Conservation (phyloP, 2,329 filamentous ascomycete species). For the Penicillium hordei region DNA sequence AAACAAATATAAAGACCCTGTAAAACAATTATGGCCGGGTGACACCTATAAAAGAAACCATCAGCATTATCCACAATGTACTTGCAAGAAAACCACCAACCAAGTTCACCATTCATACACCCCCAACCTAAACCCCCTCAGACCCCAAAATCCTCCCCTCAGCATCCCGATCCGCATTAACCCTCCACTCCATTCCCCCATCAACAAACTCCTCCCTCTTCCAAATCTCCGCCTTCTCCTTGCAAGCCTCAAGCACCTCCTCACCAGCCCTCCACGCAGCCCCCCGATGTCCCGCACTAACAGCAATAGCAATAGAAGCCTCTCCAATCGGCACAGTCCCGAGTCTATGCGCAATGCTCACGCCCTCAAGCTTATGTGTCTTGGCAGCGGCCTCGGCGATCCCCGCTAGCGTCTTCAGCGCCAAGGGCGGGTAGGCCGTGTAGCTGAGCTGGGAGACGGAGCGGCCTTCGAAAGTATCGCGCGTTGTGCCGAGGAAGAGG, state of each 20-base stretch:
- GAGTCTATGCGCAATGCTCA: slow-evolving; percentile 80
- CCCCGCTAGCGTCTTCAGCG: slow-evolving; percentile 40
- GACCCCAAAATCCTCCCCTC: slow-evolving; percentile 39
- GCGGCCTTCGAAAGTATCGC: slow-evolving; percentile 44
- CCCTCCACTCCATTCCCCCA: slow-evolving; percentile 75
- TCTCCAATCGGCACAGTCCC: slow-evolving; percentile 86
- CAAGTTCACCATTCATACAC: not conserved
- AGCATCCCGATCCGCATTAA: slow-evolving; percentile 72
- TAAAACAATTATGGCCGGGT: not conserved
- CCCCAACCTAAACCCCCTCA: not conserved
- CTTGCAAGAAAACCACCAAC: not conserved
- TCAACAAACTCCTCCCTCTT: slow-evolving; percentile 85
- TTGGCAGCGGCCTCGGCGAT: slow-evolving; percentile 51
- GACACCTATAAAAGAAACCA: not conserved
- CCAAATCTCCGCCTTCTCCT: slow-evolving; percentile 89
- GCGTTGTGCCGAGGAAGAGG: slow-evolving; percentile 49
- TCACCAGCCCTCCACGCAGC: slow-evolving; percentile 87
- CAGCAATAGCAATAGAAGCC: slow-evolving; percentile 87
- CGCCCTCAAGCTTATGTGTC: slow-evolving; percentile 64
- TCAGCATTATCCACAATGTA: not conserved
- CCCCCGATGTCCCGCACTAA: slow-evolving; percentile 77
- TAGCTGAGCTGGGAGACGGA: slow-evolving; percentile 48
- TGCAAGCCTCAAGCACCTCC: slow-evolving; percentile 83
- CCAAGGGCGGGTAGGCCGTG: slow-evolving; percentile 44
- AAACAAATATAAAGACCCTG: not conserved